Evolutionary conservation across 306 rosid species (phyloP).

Genomic region (Cicer pinnatifidum): DNA sequence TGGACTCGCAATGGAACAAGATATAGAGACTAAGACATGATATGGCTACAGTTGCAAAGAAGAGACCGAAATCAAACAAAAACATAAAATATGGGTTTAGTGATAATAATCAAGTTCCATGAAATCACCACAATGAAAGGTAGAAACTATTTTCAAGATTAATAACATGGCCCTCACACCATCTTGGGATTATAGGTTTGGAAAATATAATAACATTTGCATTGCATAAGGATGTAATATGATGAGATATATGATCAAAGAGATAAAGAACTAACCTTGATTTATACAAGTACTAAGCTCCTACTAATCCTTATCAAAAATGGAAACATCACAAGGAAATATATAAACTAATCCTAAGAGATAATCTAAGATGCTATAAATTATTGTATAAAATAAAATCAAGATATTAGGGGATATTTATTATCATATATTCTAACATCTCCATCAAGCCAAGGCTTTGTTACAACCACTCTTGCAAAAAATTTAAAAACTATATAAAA

Average conservation of each 20-base stretch:
- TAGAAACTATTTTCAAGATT: neutral
- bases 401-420: constrained; percentile 4
- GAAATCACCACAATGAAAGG: neutral
- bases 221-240: neutral
- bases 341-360: constrained; percentile 19
- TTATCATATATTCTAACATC: constrained; percentile 14
- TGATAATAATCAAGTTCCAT: constrained; percentile 24
- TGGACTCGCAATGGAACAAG: neutral
- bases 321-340: constrained; percentile 18
- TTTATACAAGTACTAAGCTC: neutral
- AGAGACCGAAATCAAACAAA: constrained; percentile 9
- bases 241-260: neutral
- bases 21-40: neutral
- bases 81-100: neutral
- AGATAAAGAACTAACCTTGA: neutral
- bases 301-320: constrained; percentile 7
- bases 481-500: neutral
- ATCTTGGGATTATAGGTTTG: neutral
- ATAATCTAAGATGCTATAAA: constrained; percentile 11
- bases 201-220: neutral
- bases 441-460: neutral
- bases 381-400: constrained; percentile 13
- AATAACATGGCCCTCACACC: neutral
- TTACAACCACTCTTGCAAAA: neutral
- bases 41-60: neutral